Percentiles rank a stretch among this genome's conserved stretches.
Evolutionary conservation across 257 asterid species (phyloP).

Genomic region (Solanum piurae): DNA sequence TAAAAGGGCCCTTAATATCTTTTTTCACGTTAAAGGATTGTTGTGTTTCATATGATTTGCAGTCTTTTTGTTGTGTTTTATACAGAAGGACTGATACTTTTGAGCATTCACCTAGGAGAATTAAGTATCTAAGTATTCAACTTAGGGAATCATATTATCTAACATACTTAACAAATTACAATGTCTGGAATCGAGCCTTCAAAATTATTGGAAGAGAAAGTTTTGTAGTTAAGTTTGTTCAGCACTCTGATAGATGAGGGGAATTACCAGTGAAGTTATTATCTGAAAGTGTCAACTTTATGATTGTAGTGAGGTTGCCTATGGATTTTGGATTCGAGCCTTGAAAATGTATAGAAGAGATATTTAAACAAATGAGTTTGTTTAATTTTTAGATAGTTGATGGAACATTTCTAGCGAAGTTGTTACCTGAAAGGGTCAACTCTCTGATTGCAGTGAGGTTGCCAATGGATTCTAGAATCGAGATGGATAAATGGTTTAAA

Average conservation of each 20-base stretch:
- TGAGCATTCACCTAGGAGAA: neutral
- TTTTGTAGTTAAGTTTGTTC: neutral
- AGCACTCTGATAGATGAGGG: neutral
- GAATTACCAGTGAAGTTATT: too few species aligned
- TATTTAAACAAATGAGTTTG: too few species aligned
- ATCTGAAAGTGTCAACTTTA: accelerated
- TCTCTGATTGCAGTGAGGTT: too few species aligned
- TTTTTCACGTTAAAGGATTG: neutral
- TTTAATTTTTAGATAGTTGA: too few species aligned
- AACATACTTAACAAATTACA: neutral
- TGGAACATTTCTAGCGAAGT: too few species aligned
- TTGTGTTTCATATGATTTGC: neutral
- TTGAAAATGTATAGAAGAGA: too few species aligned
- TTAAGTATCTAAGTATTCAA: neutral
- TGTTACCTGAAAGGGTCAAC: too few species aligned
- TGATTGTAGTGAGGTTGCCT: too few species aligned
- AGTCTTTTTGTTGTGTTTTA: neutral
- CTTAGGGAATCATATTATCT: neutral
- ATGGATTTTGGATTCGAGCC: too few species aligned
- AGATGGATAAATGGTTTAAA: too few species aligned
- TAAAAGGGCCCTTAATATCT: neutral
- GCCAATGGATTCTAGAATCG: too few species aligned
- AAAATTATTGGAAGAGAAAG: neutral
- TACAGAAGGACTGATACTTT: neutral
- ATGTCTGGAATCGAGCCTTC: neutral